A percentile compares a stretch with the other conserved stretches of the same genome.
phyloP scores from a whole-genome alignment of 2,329 filamentous ascomycete species.

The Calonectria pseudoreteaudii region DNA sequence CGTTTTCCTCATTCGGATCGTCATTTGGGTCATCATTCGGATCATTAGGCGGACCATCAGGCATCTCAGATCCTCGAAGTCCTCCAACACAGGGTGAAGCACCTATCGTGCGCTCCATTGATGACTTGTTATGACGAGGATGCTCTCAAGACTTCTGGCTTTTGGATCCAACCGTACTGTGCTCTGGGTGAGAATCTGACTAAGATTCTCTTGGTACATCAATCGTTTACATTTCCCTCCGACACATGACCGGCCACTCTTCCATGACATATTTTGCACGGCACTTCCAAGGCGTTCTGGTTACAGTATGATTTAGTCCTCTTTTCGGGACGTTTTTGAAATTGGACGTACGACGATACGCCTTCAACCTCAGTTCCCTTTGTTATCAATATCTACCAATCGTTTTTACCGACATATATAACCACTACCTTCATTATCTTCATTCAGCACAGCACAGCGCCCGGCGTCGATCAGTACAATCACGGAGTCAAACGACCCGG shows the following conservation, averaged over 20 bases:
- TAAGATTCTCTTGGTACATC: background rate
- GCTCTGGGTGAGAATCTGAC: background rate
- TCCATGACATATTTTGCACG: conserved; percentile 29
- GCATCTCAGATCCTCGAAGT: conserved; percentile 75
- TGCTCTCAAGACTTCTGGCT: background rate
- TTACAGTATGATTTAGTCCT: conserved; percentile 20
- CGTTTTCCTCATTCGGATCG: conserved; percentile 62
- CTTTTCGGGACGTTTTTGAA: conserved; percentile 22
- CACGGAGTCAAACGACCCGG: conserved; percentile 31
- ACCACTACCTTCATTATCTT: conserved; percentile 35
- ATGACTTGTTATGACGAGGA: conserved; percentile 73
- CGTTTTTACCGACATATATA: conserved; percentile 31
- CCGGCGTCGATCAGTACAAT: conserved; percentile 38
- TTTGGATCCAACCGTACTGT: background rate
- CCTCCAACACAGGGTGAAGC: conserved; percentile 80
- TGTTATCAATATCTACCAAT: conserved; percentile 36
- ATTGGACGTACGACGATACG: conserved; percentile 40
- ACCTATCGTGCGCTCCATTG: conserved; percentile 82
- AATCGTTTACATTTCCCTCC: conserved; percentile 19
- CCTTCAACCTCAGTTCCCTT: conserved; percentile 34
- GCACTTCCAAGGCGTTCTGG: conserved; percentile 39
- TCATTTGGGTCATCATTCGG: background rate
- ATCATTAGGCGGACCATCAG: conserved; percentile 63
- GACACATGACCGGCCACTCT: conserved; percentile 25
- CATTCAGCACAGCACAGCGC: conserved; percentile 41